A percentile compares a stretch with the other conserved stretches of the same genome.
phyloP scores from a whole-genome alignment of 306 rosid genomes.

The Trifolium repens region DNA sequence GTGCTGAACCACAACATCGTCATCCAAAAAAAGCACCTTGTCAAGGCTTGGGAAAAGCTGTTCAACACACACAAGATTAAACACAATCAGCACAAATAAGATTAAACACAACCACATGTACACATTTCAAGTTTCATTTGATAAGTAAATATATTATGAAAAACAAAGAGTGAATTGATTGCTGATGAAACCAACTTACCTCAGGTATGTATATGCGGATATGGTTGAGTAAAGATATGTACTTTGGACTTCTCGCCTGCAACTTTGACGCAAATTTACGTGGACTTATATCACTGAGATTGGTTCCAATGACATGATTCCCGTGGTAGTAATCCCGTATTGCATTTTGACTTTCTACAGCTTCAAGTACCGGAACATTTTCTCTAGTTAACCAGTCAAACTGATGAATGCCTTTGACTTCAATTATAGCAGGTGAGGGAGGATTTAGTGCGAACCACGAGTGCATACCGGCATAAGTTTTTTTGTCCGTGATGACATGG shows the following conservation, averaged over 20 bases:
- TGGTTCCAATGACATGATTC: slow-evolving; percentile 70
- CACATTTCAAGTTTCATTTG: slow-evolving; percentile 4
- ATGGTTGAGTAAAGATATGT: slow-evolving; percentile 96
- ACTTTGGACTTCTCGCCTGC: slow-evolving; percentile 98
- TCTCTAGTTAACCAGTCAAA: slow-evolving; percentile 99
- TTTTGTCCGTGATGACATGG: slow-evolving; percentile 97
- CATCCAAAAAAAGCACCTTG: slow-evolving; percentile 94
- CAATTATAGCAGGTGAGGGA: slow-evolving; percentile 87
- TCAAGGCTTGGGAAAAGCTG: slow-evolving; percentile 96
- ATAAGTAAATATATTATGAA: neutral
- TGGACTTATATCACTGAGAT: slow-evolving; percentile 76
- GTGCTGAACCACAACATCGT: slow-evolving; percentile 89
- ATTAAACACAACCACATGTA: neutral
- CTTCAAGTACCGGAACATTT: slow-evolving; percentile 98
- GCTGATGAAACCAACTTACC: slow-evolving; percentile 57
- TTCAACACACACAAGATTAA: slow-evolving; percentile 37
- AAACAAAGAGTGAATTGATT: neutral
- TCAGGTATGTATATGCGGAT: slow-evolving; percentile 95
- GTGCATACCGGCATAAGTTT: slow-evolving; percentile 98
- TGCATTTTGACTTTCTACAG: slow-evolving; percentile 88
- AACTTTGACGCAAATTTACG: slow-evolving; percentile 76
- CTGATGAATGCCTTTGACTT: slow-evolving; percentile 95
- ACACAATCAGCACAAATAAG: slow-evolving; percentile 42
- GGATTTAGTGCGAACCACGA: slow-evolving; percentile 99
- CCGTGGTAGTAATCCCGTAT: slow-evolving; percentile 95